These are phyloP conservation scores for Sugiyamaella boreocaroliniensis DNA, from an alignment of 805 yeast species.

Conservation along the genomic window DNA sequence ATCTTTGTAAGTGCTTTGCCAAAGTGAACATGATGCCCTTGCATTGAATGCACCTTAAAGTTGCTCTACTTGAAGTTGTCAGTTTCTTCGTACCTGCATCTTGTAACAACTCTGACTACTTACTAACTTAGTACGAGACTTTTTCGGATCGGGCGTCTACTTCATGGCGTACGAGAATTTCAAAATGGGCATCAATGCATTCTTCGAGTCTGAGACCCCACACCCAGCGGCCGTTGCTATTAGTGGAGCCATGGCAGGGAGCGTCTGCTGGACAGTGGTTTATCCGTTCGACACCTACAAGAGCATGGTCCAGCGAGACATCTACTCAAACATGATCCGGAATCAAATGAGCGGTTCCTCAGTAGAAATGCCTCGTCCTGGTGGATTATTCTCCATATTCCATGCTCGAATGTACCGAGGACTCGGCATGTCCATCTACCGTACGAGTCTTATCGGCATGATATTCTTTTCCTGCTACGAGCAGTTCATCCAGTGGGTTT, in stretches of 20 bases:
- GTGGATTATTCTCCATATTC: constrained; percentile 31
- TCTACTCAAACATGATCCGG: constrained; percentile 55
- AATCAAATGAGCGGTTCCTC: constrained; percentile 27
- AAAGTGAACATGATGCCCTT: no score
- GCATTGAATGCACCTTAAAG: not conserved
- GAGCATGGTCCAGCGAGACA: constrained; percentile 66
- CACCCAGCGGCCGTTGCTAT: constrained; percentile 45
- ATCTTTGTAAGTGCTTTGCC: constrained; percentile 38
- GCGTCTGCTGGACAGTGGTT: constrained; percentile 63
- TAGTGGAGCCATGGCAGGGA: constrained; percentile 78
- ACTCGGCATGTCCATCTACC: constrained; percentile 61
- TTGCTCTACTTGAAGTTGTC: not conserved
- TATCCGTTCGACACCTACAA: constrained; percentile 81
- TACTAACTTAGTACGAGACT: constrained; percentile 44
- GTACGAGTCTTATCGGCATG: constrained; percentile 69
- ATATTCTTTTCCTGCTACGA: constrained; percentile 71
- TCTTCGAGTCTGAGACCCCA: constrained; percentile 19
- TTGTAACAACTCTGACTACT: not conserved
- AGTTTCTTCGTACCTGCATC: no score
- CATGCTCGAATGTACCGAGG: constrained; percentile 63
- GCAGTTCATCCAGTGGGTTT: constrained; percentile 34
- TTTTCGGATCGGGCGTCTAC: constrained; percentile 64
- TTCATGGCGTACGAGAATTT: constrained; percentile 70
- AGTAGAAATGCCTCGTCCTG: constrained; percentile 32
- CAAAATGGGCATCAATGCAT: constrained; percentile 38